phyloP scores from a whole-genome alignment of 179 eudicot species.

The Vitellaria paradoxa region DNA sequence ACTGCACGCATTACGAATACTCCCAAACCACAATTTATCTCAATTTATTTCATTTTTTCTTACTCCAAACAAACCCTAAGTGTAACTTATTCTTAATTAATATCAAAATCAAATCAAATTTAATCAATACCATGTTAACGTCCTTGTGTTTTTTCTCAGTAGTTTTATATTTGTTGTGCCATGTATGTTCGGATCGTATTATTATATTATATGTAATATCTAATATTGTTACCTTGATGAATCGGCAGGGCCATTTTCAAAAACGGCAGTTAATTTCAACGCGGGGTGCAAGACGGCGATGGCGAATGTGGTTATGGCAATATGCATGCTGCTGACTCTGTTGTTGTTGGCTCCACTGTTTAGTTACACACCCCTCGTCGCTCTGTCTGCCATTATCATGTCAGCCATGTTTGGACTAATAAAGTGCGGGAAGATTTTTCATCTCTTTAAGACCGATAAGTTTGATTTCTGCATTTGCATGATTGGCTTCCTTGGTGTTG shows the following conservation, averaged over 20 bases:
- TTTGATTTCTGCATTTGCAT: conserved; percentile 84
- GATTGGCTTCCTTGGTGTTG: conserved; percentile 74
- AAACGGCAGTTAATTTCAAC: conserved; percentile 80
- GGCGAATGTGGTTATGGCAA: conserved; percentile 75
- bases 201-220: too few species aligned
- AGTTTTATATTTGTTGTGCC: too few species aligned
- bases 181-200: too few species aligned
- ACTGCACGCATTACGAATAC: too few species aligned
- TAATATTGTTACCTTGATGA: too few species aligned
- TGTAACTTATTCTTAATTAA: too few species aligned
- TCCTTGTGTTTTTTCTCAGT: too few species aligned
- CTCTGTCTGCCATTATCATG: conserved; percentile 88
- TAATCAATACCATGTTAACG: too few species aligned
- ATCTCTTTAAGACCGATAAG: conserved; percentile 74
- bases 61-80: too few species aligned
- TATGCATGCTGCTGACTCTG: conserved; percentile 64
- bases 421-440: conserved; percentile 54
- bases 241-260: conserved; percentile 83
- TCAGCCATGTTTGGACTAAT: conserved; percentile 85
- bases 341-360: conserved; percentile 83
- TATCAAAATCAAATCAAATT: too few species aligned
- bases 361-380: conserved; percentile 83
- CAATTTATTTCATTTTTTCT: too few species aligned
- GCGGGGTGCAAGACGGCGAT: conserved; percentile 80
- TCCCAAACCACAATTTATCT: too few species aligned